phyloP scores from a whole-genome alignment of 1,284 basidiomycete species.

The Puccinia novopanici region DNA sequence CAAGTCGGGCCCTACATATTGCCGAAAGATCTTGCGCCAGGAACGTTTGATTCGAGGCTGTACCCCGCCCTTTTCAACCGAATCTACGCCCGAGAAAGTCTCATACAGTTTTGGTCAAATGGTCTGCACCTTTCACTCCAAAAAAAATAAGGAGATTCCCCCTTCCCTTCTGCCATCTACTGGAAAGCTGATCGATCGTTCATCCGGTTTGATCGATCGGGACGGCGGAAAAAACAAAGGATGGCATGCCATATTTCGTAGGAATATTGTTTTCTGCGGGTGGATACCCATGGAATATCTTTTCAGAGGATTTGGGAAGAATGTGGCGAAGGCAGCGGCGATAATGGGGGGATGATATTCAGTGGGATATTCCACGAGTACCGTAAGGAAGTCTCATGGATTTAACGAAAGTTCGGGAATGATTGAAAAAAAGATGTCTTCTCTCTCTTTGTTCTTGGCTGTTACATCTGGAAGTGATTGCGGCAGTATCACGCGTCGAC shows the following conservation, averaged over 20 bases:
- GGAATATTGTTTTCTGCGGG: constrained; percentile 46
- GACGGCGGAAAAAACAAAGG: neutral
- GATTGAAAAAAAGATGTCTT: neutral
- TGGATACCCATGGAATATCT: constrained; percentile 41
- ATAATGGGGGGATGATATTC: constrained; percentile 48
- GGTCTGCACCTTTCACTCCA: constrained; percentile 3
- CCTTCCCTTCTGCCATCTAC: neutral
- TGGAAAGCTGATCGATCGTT: neutral
- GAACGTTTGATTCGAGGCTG: constrained; percentile 34
- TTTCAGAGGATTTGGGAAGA: constrained; percentile 26
- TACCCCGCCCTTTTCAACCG: constrained; percentile 50
- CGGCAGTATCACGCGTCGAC: constrained; percentile 30
- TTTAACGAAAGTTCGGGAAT: too few species aligned
- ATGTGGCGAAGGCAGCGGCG: constrained; percentile 9
- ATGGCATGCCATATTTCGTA: constrained; percentile 50
- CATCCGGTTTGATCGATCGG: too few species aligned
- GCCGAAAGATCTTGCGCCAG: constrained; percentile 42
- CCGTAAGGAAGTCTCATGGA: neutral
- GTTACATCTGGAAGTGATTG: constrained; percentile 1
- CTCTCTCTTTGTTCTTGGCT: neutral
- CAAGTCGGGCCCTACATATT: constrained; percentile 32
- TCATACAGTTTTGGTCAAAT: constrained; percentile 46
- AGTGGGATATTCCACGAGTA: constrained; percentile 51
- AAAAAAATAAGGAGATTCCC: neutral
- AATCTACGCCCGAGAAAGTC: constrained; percentile 6